Percentiles rank a stretch among this genome's conserved stretches.
These are phyloP conservation scores for Afroboletus lepidellus DNA, from an alignment of 1,284 basidiomycete species.

Conservation along the genomic window DNA sequence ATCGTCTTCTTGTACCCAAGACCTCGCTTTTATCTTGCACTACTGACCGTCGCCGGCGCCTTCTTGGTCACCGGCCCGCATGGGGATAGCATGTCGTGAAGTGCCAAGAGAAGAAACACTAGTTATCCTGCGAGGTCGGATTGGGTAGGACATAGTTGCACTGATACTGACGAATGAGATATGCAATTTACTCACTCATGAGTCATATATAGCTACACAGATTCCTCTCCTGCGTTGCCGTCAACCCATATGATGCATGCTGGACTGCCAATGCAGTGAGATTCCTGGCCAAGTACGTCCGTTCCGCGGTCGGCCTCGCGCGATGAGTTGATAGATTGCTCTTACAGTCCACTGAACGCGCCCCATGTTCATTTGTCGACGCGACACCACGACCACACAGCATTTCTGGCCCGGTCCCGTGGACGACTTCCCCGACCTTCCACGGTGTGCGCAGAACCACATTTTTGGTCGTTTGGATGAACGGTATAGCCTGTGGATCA, in stretches of 20 bases:
- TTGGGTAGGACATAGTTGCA: not conserved
- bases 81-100: constrained; percentile 86
- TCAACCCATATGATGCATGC: constrained; percentile 81
- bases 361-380: constrained; percentile 83
- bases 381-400: constrained; percentile 83
- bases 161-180: constrained; percentile 5
- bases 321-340: not conserved
- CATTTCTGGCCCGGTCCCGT: constrained; percentile 69
- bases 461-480: constrained; percentile 85
- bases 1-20: constrained; percentile 86
- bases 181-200: constrained; percentile 80
- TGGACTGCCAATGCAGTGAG: constrained; percentile 81
- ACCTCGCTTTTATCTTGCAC: constrained; percentile 80
- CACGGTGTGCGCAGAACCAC: constrained; percentile 90
- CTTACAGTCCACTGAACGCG: constrained; percentile 80
- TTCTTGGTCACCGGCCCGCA: constrained; percentile 82
- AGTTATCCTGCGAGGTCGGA: constrained; percentile 67
- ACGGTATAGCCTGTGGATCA: constrained; percentile 76
- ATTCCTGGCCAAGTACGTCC: constrained; percentile 75
- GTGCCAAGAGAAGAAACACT: constrained; percentile 73
- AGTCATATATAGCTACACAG: constrained; percentile 81
- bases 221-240: constrained; percentile 80
- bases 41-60: constrained; percentile 82
- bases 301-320: not conserved
- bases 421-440: constrained; percentile 50